Base-by-base conservation (phyloP, 2,329 filamentous ascomycete genomes). In the Xylariaceae sp. region DNA sequence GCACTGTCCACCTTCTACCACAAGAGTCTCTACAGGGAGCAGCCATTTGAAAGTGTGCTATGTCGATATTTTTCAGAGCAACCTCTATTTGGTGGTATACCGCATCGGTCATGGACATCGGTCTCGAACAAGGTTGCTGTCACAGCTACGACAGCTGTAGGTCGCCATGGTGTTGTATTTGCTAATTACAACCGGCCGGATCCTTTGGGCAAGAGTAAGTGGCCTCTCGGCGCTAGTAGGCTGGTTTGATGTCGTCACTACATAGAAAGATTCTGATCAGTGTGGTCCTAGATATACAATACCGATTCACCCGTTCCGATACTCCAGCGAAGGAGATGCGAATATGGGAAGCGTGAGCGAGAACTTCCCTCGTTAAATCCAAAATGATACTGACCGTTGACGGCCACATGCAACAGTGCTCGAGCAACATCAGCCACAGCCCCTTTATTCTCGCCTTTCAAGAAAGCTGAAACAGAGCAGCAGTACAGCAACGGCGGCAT, bases 151-250 rank as follows among this genome's bases (percentile, higher is more conserved):
- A 55, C 50, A 1, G 47, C 49, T 3, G 47, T 57, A 19, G 53
- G 55, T 29, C 47, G 52, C 20, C 55, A 61, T 43, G 37, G 55
- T 37, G 59, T 63, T 6, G 48, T 63, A n/a, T 60, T 64, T 40
- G 58, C 62, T 7, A 64, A 63, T 17, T 64, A 64, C 42, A 64
- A 64, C 37, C 56, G 62, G 1, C 60, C 57, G 5, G 62, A 64
- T 37, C 42, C 52, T 2, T 29, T 47, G 5, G 50, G 48, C 5
- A 55, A 53, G 21, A 55, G 61, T 62, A 48, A 39, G 46, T 37
- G 17, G 14, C 8, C 11, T 27, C n/a, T n/a, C n/a, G n/a, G n/a
- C n/a, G n/a, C n/a, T n/a, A n/a, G n/a, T n/a, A n/a, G n/a, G n/a
- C n/a, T n/a, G n/a, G n/a, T n/a, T n/a, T n/a, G n/a, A n/a, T n/a